Evolutionary conservation across 1,284 basidiomycete species (phyloP), one percentile per base, ranked within the genome.

Genomic region (Cystobasidium slooffiae): DNA sequence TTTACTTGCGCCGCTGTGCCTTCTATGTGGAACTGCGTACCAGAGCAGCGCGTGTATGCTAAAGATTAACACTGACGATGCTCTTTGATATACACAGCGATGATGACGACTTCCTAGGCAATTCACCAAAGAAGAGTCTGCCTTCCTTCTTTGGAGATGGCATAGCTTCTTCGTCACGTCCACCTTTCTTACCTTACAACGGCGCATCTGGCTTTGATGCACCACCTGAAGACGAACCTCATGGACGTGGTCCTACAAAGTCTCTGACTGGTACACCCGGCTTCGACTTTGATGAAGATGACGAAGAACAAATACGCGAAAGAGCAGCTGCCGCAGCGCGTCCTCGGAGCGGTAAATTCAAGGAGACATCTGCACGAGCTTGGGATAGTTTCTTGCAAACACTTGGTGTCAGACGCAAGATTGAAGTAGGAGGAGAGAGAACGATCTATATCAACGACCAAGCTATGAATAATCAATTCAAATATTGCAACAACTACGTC

Each of bases 401-500:
- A 9, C 16, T 73, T 1, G 70, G 70, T 14, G 20, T 73, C 24
- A 62, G 63, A 3, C 58, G 47, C 31, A 62, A 41, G 43, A 73
- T 55, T 44, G 70, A 73, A 39, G 39, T 66, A 10, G 65, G 59
- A 51, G 78, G 78, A 6, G 79, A 80, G 47, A 59, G 79, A 37
- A 59, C 75, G 24, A 77, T 80, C 20, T 74, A 78, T 39, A 69
- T 79, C 63, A 77, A 77, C 44, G 74, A 80, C 31, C 59, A 74
- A 59, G 46, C 52, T 37, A 43, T 74, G 63, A 80, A 80, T 51
- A 51, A 66, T 6, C 47, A 51, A 31, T 56, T 47, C 47, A 76
- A 74, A 58, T 79, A 68, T 55, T 72, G 58, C n/a, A 75, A 81
- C 77, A 99, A 99, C 83, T 91, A 90, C 76, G 90, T 99, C 65